phyloP scores from a whole-genome alignment of 306 rosid species.

The Casuarina cunninghamiana region DNA sequence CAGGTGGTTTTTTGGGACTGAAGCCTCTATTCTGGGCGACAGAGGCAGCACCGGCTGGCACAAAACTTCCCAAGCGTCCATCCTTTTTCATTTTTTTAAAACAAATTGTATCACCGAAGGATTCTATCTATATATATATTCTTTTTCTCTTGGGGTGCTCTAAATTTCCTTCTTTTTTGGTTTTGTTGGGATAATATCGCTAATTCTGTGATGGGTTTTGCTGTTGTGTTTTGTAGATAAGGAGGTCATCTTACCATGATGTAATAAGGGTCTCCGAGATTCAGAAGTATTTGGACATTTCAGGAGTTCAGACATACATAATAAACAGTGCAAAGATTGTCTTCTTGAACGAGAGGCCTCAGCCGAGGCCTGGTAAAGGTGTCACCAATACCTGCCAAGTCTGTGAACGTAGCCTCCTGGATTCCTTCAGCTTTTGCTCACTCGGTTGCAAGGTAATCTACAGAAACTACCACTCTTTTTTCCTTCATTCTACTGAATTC shows the following conservation, averaged over 20 bases:
- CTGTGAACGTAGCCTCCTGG: constrained; percentile 61
- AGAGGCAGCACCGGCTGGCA: no score
- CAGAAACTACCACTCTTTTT: not conserved
- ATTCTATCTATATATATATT: not conserved
- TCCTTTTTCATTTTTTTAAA: not conserved
- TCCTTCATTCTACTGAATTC: not conserved
- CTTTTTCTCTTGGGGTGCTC: not conserved
- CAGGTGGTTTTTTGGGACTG: not conserved
- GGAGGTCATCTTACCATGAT: constrained; percentile 79
- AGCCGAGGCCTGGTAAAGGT: constrained; percentile 64
- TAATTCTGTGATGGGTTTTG: constrained; percentile 27
- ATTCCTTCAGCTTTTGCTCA: constrained; percentile 66
- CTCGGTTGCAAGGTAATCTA: constrained; percentile 63
- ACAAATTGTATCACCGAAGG: no score
- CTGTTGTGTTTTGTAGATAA: constrained; percentile 42
- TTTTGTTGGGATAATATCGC: constrained; percentile 3
- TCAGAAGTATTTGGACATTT: constrained; percentile 63
- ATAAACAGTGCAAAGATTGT: constrained; percentile 73
- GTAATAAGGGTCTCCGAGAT: constrained; percentile 71
- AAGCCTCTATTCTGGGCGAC: not conserved
- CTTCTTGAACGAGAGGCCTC: constrained; percentile 72
- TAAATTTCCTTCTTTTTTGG: not conserved
- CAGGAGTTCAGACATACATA: constrained; percentile 59
- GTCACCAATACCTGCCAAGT: constrained; percentile 62
- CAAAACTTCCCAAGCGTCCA: not conserved